Percentiles rank a stretch among this genome's conserved stretches.
phyloP scores from a whole-genome alignment of 192 early-diverging fungal genomes.

The Coemansia guatemalensis region DNA sequence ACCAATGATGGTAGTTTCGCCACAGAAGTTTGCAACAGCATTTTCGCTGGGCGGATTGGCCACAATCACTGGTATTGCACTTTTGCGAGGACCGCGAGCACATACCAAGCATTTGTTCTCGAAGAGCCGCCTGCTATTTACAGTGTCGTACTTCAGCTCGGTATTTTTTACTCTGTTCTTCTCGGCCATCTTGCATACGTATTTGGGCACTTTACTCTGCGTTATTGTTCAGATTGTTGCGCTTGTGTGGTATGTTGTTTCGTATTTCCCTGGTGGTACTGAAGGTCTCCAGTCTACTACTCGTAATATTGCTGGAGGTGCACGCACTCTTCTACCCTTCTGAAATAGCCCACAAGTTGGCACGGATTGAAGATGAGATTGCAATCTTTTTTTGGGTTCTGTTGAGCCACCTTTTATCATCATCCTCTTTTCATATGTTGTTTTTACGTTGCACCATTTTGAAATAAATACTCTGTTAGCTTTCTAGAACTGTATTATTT shows the following conservation, averaged over 20 bases:
- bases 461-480: neutral
- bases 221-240: slow-evolving; percentile 78
- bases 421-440: neutral
- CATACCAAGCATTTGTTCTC: slow-evolving; percentile 81
- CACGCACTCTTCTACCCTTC: slow-evolving; percentile 45
- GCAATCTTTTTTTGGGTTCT: neutral
- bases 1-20: slow-evolving; percentile 62
- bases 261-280: slow-evolving; percentile 77
- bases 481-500: too few relatives aligned
- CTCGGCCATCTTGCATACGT: slow-evolving; percentile 67
- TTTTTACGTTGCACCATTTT: slow-evolving; percentile 1
- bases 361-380: too few relatives aligned
- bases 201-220: slow-evolving; percentile 76
- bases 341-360: slow-evolving; percentile 8
- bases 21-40: slow-evolving; percentile 76
- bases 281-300: slow-evolving; percentile 60
- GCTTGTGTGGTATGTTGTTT: slow-evolving; percentile 80
- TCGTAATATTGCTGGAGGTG: slow-evolving; percentile 39
- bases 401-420: neutral
- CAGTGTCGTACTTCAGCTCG: slow-evolving; percentile 73
- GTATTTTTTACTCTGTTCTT: slow-evolving; percentile 85
- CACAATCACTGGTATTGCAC: slow-evolving; percentile 57
- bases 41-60: slow-evolving; percentile 70
- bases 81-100: slow-evolving; percentile 78
- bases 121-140: slow-evolving; percentile 77